Conservation (phyloP, 352 stramenopile species). For the Globisporangium emineosum region DNA sequence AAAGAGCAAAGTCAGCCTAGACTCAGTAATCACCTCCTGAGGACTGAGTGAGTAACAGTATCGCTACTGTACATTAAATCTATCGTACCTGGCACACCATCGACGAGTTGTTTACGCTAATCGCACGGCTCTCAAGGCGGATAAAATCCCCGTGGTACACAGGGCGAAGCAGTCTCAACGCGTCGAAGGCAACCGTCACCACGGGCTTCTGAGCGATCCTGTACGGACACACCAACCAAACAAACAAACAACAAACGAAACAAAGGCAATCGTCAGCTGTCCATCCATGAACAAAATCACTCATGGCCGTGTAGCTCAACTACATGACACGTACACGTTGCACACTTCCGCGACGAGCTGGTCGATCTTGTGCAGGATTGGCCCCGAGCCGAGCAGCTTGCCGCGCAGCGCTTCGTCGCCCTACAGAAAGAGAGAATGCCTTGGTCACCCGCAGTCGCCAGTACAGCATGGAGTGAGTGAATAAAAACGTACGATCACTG, state of each 20-base stretch:
- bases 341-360: constrained; percentile 35
- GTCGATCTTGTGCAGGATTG: constrained; percentile 50
- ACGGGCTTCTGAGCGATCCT: constrained; percentile 30
- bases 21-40: no score
- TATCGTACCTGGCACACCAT: constrained; percentile 33
- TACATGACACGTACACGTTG: constrained; percentile 10
- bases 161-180: constrained; percentile 33
- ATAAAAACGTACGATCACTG: constrained; percentile 20
- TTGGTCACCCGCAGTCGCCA: not conserved
- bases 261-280: not conserved
- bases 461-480: not conserved
- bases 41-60: no score
- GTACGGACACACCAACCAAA: not conserved
- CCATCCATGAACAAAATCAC: no score
- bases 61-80: no score
- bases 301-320: no score
- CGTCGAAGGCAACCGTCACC: constrained; percentile 46
- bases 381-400: constrained; percentile 44
- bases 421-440: no score
- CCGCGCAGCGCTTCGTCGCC: constrained; percentile 46
- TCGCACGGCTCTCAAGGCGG: constrained; percentile 33
- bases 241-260: not conserved
- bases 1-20: no score
- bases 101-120: constrained; percentile 37
- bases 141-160: constrained; percentile 45